phyloP scores from a whole-genome alignment of 192 early-diverging fungal species.

The Coemansia reversa region DNA sequence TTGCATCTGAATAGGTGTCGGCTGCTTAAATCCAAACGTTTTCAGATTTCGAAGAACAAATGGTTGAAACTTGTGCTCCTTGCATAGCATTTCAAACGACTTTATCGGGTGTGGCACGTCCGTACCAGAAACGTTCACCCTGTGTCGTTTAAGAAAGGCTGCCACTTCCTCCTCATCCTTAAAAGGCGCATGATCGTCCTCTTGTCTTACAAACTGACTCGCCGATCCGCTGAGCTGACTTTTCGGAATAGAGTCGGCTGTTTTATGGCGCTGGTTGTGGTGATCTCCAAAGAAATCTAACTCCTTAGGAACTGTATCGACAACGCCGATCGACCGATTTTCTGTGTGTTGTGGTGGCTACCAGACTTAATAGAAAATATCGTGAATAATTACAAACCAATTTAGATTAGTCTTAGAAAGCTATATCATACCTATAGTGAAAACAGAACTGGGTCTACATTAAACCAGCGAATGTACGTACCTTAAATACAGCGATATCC shows the following conservation, averaged over 20 bases:
- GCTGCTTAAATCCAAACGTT: slow-evolving; percentile 65
- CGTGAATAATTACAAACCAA: not conserved
- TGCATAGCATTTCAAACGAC: slow-evolving; percentile 75
- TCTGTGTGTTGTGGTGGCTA: slow-evolving; percentile 23
- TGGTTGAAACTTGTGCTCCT: slow-evolving; percentile 65
- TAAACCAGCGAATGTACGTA: slow-evolving; percentile 23
- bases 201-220: slow-evolving; percentile 32
- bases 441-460: not conserved
- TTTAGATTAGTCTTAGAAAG: not conserved
- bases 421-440: not conserved
- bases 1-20: slow-evolving; percentile 95
- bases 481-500: slow-evolving; percentile 82
- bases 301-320: slow-evolving; percentile 42
- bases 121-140: slow-evolving; percentile 81
- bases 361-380: not conserved
- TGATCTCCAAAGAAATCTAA: slow-evolving; percentile 46
- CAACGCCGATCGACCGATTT: slow-evolving; percentile 12
- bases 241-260: slow-evolving; percentile 20
- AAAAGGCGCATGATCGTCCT: slow-evolving; percentile 48
- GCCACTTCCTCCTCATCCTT: slow-evolving; percentile 37
- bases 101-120: slow-evolving; percentile 84
- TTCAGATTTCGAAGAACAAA: slow-evolving; percentile 75
- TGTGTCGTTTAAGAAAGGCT: slow-evolving; percentile 71
- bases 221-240: slow-evolving; percentile 49
- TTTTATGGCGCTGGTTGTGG: slow-evolving; percentile 11